phyloP scores from a whole-genome alignment of 441 rosid species.

The Bocquillonia castaneifolia region DNA sequence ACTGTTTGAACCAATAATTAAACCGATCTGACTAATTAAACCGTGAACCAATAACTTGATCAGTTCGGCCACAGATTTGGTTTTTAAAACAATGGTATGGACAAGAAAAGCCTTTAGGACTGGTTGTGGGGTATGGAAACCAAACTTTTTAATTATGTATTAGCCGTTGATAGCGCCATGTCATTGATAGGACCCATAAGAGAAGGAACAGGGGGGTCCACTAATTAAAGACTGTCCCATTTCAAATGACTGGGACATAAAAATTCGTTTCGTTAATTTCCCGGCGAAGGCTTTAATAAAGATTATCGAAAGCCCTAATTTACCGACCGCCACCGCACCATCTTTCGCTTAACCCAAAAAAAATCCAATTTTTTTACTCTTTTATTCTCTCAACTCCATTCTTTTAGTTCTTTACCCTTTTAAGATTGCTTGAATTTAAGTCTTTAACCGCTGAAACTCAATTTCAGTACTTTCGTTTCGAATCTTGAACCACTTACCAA shows the following conservation, averaged over 20 bases:
- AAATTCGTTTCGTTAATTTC: constrained; percentile 7
- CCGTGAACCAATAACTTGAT: too few species aligned
- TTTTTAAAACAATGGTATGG: too few species aligned
- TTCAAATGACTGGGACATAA: background rate
- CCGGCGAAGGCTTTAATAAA: background rate
- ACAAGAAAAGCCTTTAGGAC: too few species aligned
- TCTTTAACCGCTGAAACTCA: background rate
- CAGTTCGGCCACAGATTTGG: too few species aligned
- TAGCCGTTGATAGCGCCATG: background rate
- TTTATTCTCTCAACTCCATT: too few species aligned
- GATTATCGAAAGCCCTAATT: constrained; percentile 2
- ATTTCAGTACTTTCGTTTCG: background rate
- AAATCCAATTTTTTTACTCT: too few species aligned
- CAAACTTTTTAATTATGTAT: background rate
- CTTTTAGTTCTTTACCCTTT: background rate
- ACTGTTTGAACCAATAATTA: too few species aligned
- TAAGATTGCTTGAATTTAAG: background rate
- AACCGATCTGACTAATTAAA: too few species aligned
- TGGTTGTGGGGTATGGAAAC: too few species aligned
- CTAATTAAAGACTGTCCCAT: background rate
- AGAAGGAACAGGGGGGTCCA: background rate
- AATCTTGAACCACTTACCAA: background rate
- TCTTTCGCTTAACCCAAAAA: background rate
- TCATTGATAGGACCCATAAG: background rate
- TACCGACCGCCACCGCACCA: background rate